A percentile compares a stretch with the other conserved stretches of the same genome.
phyloP scores from a whole-genome alignment of 164 flowering plant species.

The Aristolochia fimbriata region DNA sequence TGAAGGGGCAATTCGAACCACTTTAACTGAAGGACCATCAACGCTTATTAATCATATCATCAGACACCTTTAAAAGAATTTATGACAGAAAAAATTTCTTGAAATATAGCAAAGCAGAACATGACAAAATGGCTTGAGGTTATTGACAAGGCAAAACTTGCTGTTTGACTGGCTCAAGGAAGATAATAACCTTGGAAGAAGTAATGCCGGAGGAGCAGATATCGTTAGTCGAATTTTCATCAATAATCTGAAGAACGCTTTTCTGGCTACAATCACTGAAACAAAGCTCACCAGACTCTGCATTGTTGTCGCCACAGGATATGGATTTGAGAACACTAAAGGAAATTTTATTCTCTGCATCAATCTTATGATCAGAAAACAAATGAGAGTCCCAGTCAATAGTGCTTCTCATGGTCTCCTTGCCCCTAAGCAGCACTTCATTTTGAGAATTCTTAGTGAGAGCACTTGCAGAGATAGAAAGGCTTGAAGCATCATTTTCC shows the following conservation, averaged over 20 bases:
- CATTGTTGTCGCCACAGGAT: not conserved
- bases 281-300: not conserved
- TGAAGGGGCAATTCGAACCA: no score
- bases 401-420: not conserved
- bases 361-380: not conserved
- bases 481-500: constrained; percentile 10
- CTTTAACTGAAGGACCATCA: no score
- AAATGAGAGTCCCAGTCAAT: not conserved
- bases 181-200: not conserved
- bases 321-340: not conserved
- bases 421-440: not conserved
- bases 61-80: not conserved
- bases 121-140: not conserved
- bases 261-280: not conserved
- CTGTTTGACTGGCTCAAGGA: not conserved
- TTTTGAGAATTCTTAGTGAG: not conserved
- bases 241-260: not conserved
- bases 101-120: not conserved
- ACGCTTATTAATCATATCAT: no score
- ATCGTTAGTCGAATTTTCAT: not conserved
- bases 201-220: not conserved
- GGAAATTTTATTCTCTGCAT: not conserved
- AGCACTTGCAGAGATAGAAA: not conserved
- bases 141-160: not conserved
- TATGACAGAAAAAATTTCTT: not conserved